Percentiles rank a stretch among this genome's conserved stretches.
Conservation (phyloP, 2,329 filamentous ascomycete species). For the Tolypocladium pustulatum region DNA sequence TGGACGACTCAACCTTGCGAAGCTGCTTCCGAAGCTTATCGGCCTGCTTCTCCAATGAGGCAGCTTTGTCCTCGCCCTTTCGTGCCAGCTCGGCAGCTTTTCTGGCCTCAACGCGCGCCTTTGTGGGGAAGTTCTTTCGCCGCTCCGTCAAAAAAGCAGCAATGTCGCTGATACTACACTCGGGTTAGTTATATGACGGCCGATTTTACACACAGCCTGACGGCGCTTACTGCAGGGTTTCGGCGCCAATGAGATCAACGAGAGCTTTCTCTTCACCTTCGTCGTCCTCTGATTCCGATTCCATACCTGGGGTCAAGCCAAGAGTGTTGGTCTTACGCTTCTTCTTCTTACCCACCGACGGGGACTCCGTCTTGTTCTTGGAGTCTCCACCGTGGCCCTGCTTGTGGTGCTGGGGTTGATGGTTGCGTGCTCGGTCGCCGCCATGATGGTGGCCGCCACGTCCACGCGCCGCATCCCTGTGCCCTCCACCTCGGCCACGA, state of each 20-base stretch:
- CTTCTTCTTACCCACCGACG: slow-evolving; percentile 52
- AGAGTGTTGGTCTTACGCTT: slow-evolving; percentile 63
- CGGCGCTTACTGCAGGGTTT: slow-evolving; percentile 41
- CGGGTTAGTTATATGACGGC: background rate
- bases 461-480: slow-evolving; percentile 30
- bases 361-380: slow-evolving; percentile 25
- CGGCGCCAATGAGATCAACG: slow-evolving; percentile 42
- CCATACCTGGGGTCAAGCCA: slow-evolving; percentile 57
- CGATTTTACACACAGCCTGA: no score
- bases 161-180: slow-evolving; percentile 54
- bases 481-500: slow-evolving; percentile 21
- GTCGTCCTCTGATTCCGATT: slow-evolving; percentile 54
- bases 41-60: slow-evolving; percentile 45
- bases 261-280: slow-evolving; percentile 62
- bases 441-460: slow-evolving; percentile 24
- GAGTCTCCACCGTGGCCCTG: slow-evolving; percentile 9
- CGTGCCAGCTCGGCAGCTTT: slow-evolving; percentile 36
- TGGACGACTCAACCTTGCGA: slow-evolving; percentile 59
- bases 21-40: slow-evolving; percentile 55
- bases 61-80: slow-evolving; percentile 50
- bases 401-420: slow-evolving; percentile 17
- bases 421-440: slow-evolving; percentile 32
- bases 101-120: slow-evolving; percentile 55
- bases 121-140: slow-evolving; percentile 70
- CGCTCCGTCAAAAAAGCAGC: slow-evolving; percentile 73